Evolutionary conservation across 2,329 filamentous ascomycete species (phyloP).

Genomic region (Xylariaceae sp.): DNA sequence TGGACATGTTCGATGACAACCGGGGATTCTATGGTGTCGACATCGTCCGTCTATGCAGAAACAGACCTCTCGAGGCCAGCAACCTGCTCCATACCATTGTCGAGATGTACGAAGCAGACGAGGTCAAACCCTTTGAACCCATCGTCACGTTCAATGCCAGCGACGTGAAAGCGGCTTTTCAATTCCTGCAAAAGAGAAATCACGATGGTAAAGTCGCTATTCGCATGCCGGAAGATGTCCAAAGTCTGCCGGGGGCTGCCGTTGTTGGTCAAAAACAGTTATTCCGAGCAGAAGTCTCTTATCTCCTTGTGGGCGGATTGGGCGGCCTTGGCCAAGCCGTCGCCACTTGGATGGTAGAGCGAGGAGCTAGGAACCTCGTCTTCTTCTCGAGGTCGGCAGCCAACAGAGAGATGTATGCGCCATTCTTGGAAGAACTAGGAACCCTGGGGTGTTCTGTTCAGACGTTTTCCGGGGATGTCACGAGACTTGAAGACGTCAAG

Average conservation of each 20-base stretch:
- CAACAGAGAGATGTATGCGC: background rate
- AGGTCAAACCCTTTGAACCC: constrained; percentile 4
- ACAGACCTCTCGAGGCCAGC: constrained; percentile 1
- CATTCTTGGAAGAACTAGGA: constrained; percentile 1
- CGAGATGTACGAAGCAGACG: constrained; percentile 2
- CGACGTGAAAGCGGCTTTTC: constrained; percentile 5
- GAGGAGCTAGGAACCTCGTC: constrained; percentile 6
- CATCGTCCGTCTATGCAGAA: background rate
- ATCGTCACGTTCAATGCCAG: constrained; percentile 1
- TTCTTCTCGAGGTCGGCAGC: constrained; percentile 6
- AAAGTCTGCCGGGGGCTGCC: background rate
- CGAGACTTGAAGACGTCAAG: background rate
- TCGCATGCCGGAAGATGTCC: constrained; percentile 1
- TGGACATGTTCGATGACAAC: constrained; percentile 18
- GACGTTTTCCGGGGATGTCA: constrained; percentile 3
- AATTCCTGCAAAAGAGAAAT: constrained; percentile 8
- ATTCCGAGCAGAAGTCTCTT: constrained; percentile 2
- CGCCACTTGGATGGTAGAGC: constrained; percentile 9
- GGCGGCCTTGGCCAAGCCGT: constrained; percentile 10
- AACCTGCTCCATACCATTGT: constrained; percentile 2
- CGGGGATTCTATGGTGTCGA: constrained; percentile 15
- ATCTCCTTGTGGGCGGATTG: constrained; percentile 13
- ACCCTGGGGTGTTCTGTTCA: constrained; percentile 2
- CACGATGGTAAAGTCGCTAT: constrained; percentile 15
- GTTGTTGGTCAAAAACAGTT: background rate